phyloP scores from a whole-genome alignment of 495 filamentous ascomycete genomes.

The Podospora conica region DNA sequence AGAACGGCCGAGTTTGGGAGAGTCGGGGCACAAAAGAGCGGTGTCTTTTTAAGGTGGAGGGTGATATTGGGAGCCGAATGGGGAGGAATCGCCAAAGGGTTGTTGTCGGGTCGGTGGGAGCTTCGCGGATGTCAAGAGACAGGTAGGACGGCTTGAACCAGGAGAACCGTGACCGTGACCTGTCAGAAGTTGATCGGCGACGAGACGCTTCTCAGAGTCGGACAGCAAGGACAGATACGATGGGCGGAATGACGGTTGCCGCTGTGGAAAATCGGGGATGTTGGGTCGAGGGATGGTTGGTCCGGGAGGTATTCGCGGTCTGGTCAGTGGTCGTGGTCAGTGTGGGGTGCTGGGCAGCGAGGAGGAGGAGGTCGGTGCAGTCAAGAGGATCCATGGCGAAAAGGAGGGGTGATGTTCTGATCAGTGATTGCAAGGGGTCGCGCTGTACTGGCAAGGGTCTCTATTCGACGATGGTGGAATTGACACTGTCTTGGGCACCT shows the following conservation, averaged over 20 bases:
- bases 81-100: not conserved
- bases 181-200: not conserved
- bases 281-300: conserved; percentile 7
- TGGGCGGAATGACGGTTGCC: not conserved
- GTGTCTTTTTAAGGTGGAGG: not conserved
- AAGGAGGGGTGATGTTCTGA: conserved; percentile 21
- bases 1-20: not conserved
- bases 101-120: not conserved
- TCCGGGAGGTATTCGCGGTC: conserved; percentile 2
- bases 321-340: conserved; percentile 16
- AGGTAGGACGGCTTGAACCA: not conserved
- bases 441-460: conserved; percentile 5
- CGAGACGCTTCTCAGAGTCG: not conserved
- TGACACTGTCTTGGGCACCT: conserved; percentile 6
- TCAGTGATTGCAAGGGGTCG: conserved; percentile 16
- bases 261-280: conserved; percentile 12
- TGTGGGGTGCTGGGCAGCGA: conserved; percentile 21
- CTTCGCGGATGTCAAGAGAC: not conserved
- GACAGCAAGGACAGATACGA: not conserved
- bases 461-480: not conserved
- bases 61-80: too few species aligned
- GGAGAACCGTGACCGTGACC: not conserved
- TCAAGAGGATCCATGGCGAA: conserved; percentile 11
- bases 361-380: conserved; percentile 2
- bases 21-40: not conserved